Conservation (phyloP, 2,329 filamentous ascomycete species). For the Ilyonectria destructans region DNA sequence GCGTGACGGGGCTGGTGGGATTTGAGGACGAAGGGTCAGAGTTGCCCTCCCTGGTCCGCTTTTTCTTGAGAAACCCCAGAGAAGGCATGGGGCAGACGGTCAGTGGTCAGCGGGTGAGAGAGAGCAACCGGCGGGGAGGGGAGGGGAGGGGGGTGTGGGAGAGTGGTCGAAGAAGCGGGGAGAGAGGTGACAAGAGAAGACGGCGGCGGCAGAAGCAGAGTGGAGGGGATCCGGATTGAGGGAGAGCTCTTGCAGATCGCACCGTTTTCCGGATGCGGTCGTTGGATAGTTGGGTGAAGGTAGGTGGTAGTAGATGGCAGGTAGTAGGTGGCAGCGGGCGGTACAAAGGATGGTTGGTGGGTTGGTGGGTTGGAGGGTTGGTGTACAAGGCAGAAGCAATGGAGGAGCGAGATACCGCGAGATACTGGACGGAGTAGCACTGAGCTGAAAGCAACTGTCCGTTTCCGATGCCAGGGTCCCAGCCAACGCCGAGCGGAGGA, state of each 20-base stretch:
- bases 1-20: slow-evolving; percentile 75
- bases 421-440: background rate
- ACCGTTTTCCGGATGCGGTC: slow-evolving; percentile 40
- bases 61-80: slow-evolving; percentile 98
- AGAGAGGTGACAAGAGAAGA: slow-evolving; percentile 17
- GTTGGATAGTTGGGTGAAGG: slow-evolving; percentile 31
- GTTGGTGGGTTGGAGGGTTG: background rate
- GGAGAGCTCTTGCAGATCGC: slow-evolving; percentile 45
- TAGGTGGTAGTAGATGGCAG: too few species aligned
- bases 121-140: slow-evolving; percentile 34
- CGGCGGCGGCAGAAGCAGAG: background rate
- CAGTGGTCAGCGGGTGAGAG: slow-evolving; percentile 4
- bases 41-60: slow-evolving; percentile 94
- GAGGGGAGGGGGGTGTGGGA: slow-evolving; percentile 41
- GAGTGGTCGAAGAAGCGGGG: slow-evolving; percentile 32
- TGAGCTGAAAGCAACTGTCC: background rate
- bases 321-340: slow-evolving; percentile 15
- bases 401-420: too few species aligned
- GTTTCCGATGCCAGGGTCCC: slow-evolving; percentile 9
- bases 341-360: slow-evolving; percentile 13
- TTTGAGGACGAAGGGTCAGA: slow-evolving; percentile 79
- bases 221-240: slow-evolving; percentile 41
- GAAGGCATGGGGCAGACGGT: slow-evolving; percentile 80
- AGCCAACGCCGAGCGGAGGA: slow-evolving; percentile 21
- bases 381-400: too few species aligned